These are phyloP conservation scores for Digitaria exilis DNA, from an alignment of 202 grass and related monocot species.

Conservation along the genomic window DNA sequence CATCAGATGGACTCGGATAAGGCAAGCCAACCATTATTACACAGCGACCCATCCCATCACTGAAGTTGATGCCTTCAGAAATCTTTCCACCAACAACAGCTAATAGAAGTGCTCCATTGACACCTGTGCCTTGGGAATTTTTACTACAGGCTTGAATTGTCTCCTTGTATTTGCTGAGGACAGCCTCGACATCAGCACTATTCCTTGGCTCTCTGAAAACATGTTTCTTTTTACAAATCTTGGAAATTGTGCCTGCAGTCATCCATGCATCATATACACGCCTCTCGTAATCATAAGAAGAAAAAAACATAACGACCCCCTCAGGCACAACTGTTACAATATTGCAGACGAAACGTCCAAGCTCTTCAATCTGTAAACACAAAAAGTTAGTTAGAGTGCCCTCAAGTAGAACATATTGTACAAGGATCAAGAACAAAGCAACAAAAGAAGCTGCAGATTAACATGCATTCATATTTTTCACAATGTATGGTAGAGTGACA, in stretches of 20 bases:
- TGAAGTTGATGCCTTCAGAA: conserved; percentile 97
- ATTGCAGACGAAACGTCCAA: conserved; percentile 85
- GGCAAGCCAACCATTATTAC: conserved; percentile 95
- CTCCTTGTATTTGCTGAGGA: conserved; percentile 84
- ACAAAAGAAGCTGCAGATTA: conserved; percentile 9
- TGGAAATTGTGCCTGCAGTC: conserved; percentile 66
- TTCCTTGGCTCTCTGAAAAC: conserved; percentile 89
- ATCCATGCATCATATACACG: conserved; percentile 86
- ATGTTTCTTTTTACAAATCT: conserved; percentile 81
- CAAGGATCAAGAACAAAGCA: background rate
- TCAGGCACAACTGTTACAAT: conserved; percentile 78
- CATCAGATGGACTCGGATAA: conserved; percentile 88
- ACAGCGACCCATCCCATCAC: conserved; percentile 90
- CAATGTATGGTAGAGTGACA: background rate
- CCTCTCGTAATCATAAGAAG: conserved; percentile 86
- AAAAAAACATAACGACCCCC: conserved; percentile 83
- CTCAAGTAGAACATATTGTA: conserved; percentile 8
- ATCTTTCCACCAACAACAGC: conserved; percentile 96
- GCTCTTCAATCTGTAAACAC: conserved; percentile 75
- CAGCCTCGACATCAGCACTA: conserved; percentile 65
- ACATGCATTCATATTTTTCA: conserved; percentile 9
- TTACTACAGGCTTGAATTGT: conserved; percentile 55
- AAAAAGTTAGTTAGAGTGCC: conserved; percentile 19
- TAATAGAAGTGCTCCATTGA: conserved; percentile 79
- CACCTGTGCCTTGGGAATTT: conserved; percentile 36